Evolutionary conservation across 805 yeast genomes (phyloP), one percentile per base, ranked within the genome.

Genomic region (Saccharomycopsis sp.): DNA sequence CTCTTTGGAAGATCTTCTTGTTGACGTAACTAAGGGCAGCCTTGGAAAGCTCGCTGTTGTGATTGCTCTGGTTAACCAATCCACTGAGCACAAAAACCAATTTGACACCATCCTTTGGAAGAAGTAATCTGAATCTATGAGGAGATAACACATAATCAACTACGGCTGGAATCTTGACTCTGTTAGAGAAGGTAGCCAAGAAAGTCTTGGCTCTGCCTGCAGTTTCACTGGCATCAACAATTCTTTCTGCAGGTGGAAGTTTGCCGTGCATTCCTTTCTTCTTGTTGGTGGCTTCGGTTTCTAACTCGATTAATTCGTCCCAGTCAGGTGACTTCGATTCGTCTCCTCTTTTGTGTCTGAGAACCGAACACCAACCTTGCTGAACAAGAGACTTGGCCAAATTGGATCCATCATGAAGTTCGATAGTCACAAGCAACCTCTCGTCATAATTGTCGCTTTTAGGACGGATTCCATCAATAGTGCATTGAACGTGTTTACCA

Each of bases 151-250:
- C 84, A 66, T 77, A 84, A 63, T 90, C 96, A 25, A 89, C 90
- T 62, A 82, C 78, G 50, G 86, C 94, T 9, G 84, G 73, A 55
- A 88, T 78, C 59, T 80, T 77, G 24, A 82, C 78, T 73, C 86
- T 85, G 64, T 85, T 82, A 67, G 80, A 82, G 64, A 89, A 80
- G 1, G 89, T 82, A 60, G 86, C 79, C 66, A 87, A 75, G 66
- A 84, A 88, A 3, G 92, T 83, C 62, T 84, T 84, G 38, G 97
- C 90, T 66, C 89, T 82, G 49, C 84, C 74, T 3, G 79, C 76
- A 64, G 79, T 81, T 68, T 88, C 96, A 20, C 93, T 85, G 3
- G 96, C 96, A 69, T 90, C 93, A 38, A 87, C 87, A 35, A 83
- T 71, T 64, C 89, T 78, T 44, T 83, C 83, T 15, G 81, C 81